phyloP scores from a whole-genome alignment of 1,139 yeast genomes.

The Candida pseudoviswanathii region DNA sequence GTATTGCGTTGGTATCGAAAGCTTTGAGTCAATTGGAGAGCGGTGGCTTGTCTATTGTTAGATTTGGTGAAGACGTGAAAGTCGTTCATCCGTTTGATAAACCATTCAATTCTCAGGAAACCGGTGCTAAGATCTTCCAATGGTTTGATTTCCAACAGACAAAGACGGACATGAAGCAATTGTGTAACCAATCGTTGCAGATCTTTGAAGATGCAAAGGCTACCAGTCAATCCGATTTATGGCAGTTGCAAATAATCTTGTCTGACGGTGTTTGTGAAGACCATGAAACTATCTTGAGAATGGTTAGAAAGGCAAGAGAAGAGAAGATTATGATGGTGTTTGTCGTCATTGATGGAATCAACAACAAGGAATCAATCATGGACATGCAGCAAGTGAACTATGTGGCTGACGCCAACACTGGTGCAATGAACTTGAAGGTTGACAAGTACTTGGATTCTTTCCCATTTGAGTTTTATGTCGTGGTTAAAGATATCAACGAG shows the following conservation, averaged over 20 bases:
- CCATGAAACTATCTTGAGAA: slow-evolving; percentile 76
- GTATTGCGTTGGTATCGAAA: slow-evolving; percentile 91
- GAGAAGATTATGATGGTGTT: slow-evolving; percentile 93
- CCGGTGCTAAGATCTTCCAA: slow-evolving; percentile 83
- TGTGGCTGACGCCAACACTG: slow-evolving; percentile 62
- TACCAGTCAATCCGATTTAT: slow-evolving; percentile 62
- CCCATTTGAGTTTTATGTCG: slow-evolving; percentile 96
- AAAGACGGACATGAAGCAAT: slow-evolving; percentile 76
- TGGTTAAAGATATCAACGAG: slow-evolving; percentile 85
- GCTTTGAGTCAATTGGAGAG: slow-evolving; percentile 93
- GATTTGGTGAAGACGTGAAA: slow-evolving; percentile 83
- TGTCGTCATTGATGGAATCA: slow-evolving; percentile 89
- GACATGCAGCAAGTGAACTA: slow-evolving; percentile 95
- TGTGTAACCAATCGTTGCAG: slow-evolving; percentile 71
- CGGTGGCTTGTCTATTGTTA: slow-evolving; percentile 87
- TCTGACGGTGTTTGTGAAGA: slow-evolving; percentile 98
- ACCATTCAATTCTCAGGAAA: slow-evolving; percentile 73
- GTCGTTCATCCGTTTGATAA: slow-evolving; percentile 89
- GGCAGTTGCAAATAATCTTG: slow-evolving; percentile 91
- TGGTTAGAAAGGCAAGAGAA: slow-evolving; percentile 91
- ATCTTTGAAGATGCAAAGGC: slow-evolving; percentile 74
- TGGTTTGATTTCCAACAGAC: slow-evolving; percentile 92
- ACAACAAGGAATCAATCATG: slow-evolving; percentile 80
- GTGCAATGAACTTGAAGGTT: slow-evolving; percentile 73
- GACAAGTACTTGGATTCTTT: slow-evolving; percentile 86